Percentiles rank a stretch among this genome's conserved stretches.
Conservation (phyloP, 2,329 filamentous ascomycete species). For the Aspergillus pseudoviridinutans region DNA sequence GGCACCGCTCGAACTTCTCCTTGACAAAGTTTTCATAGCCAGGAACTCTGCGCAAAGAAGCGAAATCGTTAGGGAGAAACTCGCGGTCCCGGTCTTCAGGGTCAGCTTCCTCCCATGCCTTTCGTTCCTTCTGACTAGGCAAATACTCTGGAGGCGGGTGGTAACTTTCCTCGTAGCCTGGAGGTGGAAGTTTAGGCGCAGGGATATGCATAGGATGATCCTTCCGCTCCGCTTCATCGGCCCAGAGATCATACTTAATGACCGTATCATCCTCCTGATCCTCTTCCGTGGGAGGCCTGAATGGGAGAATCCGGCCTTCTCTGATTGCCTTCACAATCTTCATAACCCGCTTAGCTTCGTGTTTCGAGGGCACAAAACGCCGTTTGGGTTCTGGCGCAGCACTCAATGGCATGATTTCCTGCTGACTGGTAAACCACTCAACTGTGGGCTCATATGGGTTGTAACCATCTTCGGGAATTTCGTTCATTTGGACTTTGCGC, state of each 20-base stretch:
- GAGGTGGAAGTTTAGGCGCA: constrained; percentile 87
- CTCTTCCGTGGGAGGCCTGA: constrained; percentile 70
- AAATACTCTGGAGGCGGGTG: constrained; percentile 94
- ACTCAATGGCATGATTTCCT: constrained; percentile 91
- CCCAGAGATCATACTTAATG: constrained; percentile 86
- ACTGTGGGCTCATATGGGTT: constrained; percentile 92
- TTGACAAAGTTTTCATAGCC: constrained; percentile 88
- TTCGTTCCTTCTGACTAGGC: constrained; percentile 77
- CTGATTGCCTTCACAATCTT: constrained; percentile 95
- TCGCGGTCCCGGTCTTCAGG: constrained; percentile 88
- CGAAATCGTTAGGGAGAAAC: constrained; percentile 77
- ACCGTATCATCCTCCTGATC: constrained; percentile 69
- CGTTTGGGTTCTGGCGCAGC: constrained; percentile 94
- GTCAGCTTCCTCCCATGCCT: constrained; percentile 79
- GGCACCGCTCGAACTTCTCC: constrained; percentile 90
- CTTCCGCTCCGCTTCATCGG: constrained; percentile 76
- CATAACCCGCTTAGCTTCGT: constrained; percentile 93
- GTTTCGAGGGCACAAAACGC: constrained; percentile 91
- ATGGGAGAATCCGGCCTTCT: constrained; percentile 89
- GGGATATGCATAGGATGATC: constrained; percentile 93
- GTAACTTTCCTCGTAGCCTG: constrained; percentile 92
- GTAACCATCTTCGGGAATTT: constrained; percentile 81
- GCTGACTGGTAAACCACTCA: constrained; percentile 86
- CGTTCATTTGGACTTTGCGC: constrained; percentile 82
- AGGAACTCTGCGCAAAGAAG: constrained; percentile 83